phyloP scores from a whole-genome alignment of 1,139 yeast genomes.

The Candida sanyaensis region DNA sequence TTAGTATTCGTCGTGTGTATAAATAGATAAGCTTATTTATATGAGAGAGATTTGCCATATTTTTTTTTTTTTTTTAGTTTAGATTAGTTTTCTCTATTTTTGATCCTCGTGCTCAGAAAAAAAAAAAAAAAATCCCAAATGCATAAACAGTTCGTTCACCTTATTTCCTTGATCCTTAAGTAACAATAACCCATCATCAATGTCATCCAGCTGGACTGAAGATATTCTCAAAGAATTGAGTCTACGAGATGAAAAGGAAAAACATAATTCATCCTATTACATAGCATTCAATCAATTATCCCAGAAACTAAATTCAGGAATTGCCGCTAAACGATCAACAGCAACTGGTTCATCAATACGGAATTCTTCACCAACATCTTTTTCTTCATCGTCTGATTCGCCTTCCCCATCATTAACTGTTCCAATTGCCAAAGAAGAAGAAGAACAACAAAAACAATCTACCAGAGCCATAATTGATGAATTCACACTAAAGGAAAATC shows the following conservation, averaged over 20 bases:
- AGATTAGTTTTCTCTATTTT: too few species aligned
- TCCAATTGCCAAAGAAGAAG: background rate
- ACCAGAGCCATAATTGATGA: background rate
- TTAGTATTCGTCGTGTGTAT: too few species aligned
- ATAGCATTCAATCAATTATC: constrained; percentile 34
- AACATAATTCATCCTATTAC: constrained; percentile 32
- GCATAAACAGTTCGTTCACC: too few species aligned
- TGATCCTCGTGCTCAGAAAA: too few species aligned
- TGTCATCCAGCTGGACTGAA: constrained; percentile 20
- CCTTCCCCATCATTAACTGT: constrained; percentile 18
- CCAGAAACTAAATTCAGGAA: constrained; percentile 15
- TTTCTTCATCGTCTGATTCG: constrained; percentile 3
- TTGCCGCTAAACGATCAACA: background rate
- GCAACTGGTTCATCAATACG: constrained; percentile 9
- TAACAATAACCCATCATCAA: background rate
- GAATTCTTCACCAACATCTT: constrained; percentile 14
- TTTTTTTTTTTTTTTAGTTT: too few species aligned
- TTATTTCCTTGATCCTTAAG: too few species aligned
- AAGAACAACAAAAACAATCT: background rate
- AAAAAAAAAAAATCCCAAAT: too few species aligned
- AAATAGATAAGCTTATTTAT: too few species aligned
- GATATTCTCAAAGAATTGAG: constrained; percentile 27
- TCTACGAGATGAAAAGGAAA: constrained; percentile 35
- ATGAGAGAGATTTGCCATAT: too few species aligned
- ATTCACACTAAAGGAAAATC: constrained; percentile 10